Conservation (phyloP, 164 flowering plant species). For the Brasenia schreberi region DNA sequence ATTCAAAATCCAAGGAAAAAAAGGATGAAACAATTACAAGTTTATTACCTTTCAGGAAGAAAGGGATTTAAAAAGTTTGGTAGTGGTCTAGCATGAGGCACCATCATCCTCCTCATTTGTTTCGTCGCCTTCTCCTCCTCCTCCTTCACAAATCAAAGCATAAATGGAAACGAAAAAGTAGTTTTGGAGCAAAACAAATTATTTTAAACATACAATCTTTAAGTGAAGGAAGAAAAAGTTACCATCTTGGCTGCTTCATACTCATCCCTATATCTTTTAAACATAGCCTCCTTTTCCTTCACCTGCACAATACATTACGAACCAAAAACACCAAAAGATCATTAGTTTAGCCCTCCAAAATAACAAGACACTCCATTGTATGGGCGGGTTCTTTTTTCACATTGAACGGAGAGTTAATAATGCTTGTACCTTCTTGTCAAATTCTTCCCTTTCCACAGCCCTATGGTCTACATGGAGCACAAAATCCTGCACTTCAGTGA, state of each 20-base stretch:
- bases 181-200: background rate
- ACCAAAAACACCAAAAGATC: background rate
- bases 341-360: background rate
- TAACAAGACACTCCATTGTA: background rate
- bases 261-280: constrained; percentile 91
- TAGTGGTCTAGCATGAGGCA: constrained; percentile 87
- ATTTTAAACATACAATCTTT: background rate
- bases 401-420: background rate
- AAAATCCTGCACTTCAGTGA: constrained; percentile 76
- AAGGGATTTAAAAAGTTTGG: constrained; percentile 79
- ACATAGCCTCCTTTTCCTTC: constrained; percentile 69
- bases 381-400: background rate
- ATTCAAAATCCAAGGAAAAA: background rate
- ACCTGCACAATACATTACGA: constrained; percentile 22
- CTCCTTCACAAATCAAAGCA: constrained; percentile 28
- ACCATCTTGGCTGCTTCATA: constrained; percentile 73
- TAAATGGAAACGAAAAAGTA: background rate
- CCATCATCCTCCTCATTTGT: constrained; percentile 81
- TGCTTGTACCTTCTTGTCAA: constrained; percentile 55
- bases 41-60: constrained; percentile 52
- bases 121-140: constrained; percentile 95
- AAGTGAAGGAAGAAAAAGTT: constrained; percentile 2
- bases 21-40: background rate
- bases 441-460: constrained; percentile 80
- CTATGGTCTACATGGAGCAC: constrained; percentile 57